Base-by-base conservation (phyloP, 345 rosid species). In the Viola odorata region DNA sequence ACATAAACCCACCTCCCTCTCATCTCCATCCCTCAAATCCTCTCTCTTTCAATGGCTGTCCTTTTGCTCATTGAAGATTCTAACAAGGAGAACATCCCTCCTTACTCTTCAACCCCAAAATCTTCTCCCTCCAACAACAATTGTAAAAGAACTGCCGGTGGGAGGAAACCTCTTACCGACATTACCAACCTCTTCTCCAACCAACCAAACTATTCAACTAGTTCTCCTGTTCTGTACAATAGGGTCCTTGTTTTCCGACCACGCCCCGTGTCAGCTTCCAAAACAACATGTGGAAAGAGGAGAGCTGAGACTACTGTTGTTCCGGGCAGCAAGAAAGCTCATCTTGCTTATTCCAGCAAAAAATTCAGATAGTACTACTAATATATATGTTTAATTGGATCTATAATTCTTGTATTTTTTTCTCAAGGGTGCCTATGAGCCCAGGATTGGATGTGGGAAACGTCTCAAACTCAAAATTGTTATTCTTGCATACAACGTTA, bases 71-170 rank as follows among this genome's bases (percentile, higher is more conserved):
- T 11, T 45, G 69, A 66, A 44, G 4, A 48, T 72, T 64, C 36
- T n/a, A 69, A 69, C 50, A 75, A 75, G 45, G 80, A 80, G 57
- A 80, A 77, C 62, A 39, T 59, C 63, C 68, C 68, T 64, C 72
- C 73, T 50, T 48, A 56, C 71, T 50, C 51, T 50, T 48, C 75
- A n/a, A 45, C 23, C 14, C 15, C 57, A 1, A 69, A 45, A 14
- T 58, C 71, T 45, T 42, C 58, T 8, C 41, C 61, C 6, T 32
- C 52, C 15, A 14, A 50, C 50, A 12, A 6, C 60, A 15, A 37
- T 6, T 2, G 1, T 4, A 65, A 61, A 49, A 47, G 63, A 41
- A 67, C 61, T 56, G 7, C 17, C 41, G 66, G 77, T 49, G 53
- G 44, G 8, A 69, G 78, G 54, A 58, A 39, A 9, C 78, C 82